A percentile compares a stretch with the other conserved stretches of the same genome.
Conservation (phyloP, 164 flowering plant genomes). For the Tinospora cordifolia region DNA sequence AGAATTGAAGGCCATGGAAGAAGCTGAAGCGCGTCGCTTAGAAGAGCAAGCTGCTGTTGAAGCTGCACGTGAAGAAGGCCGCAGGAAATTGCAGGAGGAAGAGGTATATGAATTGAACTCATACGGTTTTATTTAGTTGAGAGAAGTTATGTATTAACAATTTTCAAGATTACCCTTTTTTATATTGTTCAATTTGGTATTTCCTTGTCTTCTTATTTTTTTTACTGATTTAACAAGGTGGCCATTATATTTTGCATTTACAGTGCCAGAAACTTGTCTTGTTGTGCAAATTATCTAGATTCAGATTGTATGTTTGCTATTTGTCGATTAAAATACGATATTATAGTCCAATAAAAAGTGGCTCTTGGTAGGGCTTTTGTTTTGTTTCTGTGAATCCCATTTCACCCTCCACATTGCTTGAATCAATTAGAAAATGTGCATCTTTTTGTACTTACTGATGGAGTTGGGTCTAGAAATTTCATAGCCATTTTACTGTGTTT, state of each 20-base stretch:
- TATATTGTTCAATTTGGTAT: neutral
- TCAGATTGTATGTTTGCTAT: neutral
- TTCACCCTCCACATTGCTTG: no score
- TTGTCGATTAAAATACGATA: neutral
- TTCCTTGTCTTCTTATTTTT: neutral
- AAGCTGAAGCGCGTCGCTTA: conserved; percentile 51
- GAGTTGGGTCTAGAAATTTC: no score
- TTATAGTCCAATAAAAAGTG: no score
- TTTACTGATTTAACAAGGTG: neutral
- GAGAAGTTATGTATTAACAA: neutral
- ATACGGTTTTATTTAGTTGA: neutral
- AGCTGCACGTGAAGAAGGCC: conserved; percentile 65
- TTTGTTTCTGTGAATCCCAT: neutral
- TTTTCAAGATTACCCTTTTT: no score
- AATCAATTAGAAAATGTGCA: no score
- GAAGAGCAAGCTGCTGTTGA: conserved; percentile 52
- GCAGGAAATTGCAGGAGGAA: conserved; percentile 60
- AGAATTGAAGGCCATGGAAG: conserved; percentile 65
- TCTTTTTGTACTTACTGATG: no score
- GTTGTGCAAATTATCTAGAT: neutral
- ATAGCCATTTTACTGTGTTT: no score
- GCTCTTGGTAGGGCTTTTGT: no score
- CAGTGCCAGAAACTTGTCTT: neutral
- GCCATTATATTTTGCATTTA: neutral
- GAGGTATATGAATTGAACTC: conserved; percentile 40